Percentiles rank a stretch among this genome's conserved stretches.
Conservation (phyloP, 2,329 filamentous ascomycete genomes). For the Teratosphaeria epicoccoides region DNA sequence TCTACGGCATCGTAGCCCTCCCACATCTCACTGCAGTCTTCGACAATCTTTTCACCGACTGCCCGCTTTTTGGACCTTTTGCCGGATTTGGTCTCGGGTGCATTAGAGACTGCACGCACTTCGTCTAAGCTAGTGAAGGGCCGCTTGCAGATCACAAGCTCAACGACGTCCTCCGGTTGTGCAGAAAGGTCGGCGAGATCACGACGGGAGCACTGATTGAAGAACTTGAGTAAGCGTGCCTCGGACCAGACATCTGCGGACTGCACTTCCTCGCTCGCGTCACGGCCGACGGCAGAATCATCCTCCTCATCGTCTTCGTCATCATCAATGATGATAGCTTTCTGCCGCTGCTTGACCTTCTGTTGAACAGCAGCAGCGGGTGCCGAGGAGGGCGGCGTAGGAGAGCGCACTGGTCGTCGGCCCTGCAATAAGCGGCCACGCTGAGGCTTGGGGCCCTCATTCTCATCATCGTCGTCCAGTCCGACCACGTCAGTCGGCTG, state of each 20-base stretch:
- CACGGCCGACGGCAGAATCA: slow-evolving; percentile 16
- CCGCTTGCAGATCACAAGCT: slow-evolving; percentile 58
- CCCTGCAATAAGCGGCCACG: slow-evolving; percentile 40
- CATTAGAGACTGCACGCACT: slow-evolving; percentile 52
- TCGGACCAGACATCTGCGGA: slow-evolving; percentile 8
- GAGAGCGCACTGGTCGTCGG: slow-evolving; percentile 28
- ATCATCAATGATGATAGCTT: slow-evolving; percentile 29
- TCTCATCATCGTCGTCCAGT: slow-evolving; percentile 18
- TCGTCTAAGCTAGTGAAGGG: slow-evolving; percentile 60
- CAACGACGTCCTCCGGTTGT: slow-evolving; percentile 58
- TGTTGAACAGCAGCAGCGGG: slow-evolving; percentile 5
- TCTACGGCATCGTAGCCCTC: slow-evolving; percentile 74
- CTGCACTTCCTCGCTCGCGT: slow-evolving; percentile 10
- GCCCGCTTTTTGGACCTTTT: slow-evolving; percentile 39
- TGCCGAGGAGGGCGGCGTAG: slow-evolving; percentile 28
- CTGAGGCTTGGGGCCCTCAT: slow-evolving; percentile 13
- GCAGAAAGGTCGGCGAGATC: slow-evolving; percentile 76
- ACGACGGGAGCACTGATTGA: slow-evolving; percentile 66
- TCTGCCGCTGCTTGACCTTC: slow-evolving; percentile 8
- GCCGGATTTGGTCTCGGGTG: slow-evolving; percentile 38
- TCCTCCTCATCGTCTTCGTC: slow-evolving; percentile 15
- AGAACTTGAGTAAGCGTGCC: slow-evolving; percentile 57
- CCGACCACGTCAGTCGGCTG: slow-evolving; percentile 5
- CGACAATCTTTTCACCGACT: slow-evolving; percentile 56
- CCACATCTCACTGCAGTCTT: slow-evolving; percentile 62